phyloP scores from a whole-genome alignment of 1,284 basidiomycete species.

The Cryptococcus sp. region DNA sequence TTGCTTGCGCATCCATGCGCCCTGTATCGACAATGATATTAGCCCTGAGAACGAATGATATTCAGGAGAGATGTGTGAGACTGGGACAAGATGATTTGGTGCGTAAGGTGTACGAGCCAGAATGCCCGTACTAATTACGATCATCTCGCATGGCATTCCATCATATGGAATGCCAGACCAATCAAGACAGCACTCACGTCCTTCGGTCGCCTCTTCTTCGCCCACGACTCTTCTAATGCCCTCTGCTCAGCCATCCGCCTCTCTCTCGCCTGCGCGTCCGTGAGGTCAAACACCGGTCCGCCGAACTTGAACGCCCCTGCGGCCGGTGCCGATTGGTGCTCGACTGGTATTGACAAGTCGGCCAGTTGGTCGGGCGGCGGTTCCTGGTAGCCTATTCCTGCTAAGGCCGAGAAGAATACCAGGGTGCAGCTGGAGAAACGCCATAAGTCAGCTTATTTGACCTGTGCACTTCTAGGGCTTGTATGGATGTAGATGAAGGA shows the following conservation, averaged over 20 bases:
- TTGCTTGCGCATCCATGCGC: conserved; percentile 48
- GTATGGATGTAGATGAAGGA: too few species aligned
- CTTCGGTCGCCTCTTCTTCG: conserved; percentile 48
- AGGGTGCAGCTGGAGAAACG: conserved; percentile 40
- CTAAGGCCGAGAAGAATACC: conserved; percentile 51
- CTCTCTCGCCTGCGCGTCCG: conserved; percentile 25
- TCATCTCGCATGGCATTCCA: too few species aligned
- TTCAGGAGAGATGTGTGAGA: too few species aligned
- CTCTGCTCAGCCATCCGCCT: conserved; percentile 39
- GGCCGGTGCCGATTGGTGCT: background rate
- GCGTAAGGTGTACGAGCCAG: too few species aligned
- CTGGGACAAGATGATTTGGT: too few species aligned
- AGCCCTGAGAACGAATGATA: background rate
- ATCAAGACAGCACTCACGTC: conserved; percentile 42
- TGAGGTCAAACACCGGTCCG: conserved; percentile 37
- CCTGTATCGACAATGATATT: conserved; percentile 22
- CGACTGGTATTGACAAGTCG: background rate
- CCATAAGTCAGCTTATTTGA: background rate
- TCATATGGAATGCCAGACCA: too few species aligned
- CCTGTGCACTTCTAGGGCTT: too few species aligned
- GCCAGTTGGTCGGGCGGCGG: conserved; percentile 14
- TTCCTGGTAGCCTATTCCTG: conserved; percentile 50
- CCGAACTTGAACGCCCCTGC: conserved; percentile 33
- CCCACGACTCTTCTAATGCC: conserved; percentile 46
- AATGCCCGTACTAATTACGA: too few species aligned